Percentiles rank a stretch among this genome's conserved stretches.
Conservation (phyloP, 306 rosid genomes). For the Prunus dulcis region DNA sequence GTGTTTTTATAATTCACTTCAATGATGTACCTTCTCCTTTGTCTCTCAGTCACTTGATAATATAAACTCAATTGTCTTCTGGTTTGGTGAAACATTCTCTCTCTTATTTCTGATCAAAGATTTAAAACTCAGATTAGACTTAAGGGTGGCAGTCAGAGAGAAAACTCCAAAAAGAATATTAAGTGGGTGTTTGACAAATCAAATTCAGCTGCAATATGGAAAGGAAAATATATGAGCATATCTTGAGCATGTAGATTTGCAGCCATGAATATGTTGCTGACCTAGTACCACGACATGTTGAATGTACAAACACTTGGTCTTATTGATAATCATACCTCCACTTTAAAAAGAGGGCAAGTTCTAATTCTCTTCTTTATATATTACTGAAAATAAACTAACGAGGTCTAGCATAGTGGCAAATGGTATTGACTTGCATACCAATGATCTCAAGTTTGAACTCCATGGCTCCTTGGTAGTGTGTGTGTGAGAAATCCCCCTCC, state of each 20-base stretch:
- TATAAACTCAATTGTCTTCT: conserved; percentile 15
- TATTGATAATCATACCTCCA: not conserved
- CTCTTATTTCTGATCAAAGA: conserved; percentile 21
- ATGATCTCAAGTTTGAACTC: too few relatives aligned
- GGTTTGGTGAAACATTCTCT: conserved; percentile 18
- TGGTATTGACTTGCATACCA: too few relatives aligned
- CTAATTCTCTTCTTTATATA: too few relatives aligned
- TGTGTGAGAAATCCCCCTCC: too few relatives aligned
- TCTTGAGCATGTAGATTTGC: conserved; percentile 25
- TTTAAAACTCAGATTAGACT: conserved; percentile 40
- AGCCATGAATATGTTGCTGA: conserved; percentile 24
- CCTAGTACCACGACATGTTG: conserved; percentile 25
- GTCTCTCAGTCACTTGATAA: conserved; percentile 27
- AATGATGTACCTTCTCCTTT: conserved; percentile 64
- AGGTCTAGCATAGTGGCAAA: too few relatives aligned
- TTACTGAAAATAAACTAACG: too few relatives aligned
- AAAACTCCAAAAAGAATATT: conserved; percentile 16
- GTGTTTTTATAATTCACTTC: conserved; percentile 18
- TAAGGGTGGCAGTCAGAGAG: not conserved
- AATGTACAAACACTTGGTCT: conserved; percentile 27
- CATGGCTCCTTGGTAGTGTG: too few relatives aligned
- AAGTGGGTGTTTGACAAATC: conserved; percentile 12
- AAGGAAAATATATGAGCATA: not conserved
- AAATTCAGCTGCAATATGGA: not conserved
- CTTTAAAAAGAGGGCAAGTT: too few relatives aligned